A percentile compares a stretch with the other conserved stretches of the same genome.
Evolutionary conservation across 2,329 filamentous ascomycete genomes (phyloP).

Genomic region (Claviceps capensis): DNA sequence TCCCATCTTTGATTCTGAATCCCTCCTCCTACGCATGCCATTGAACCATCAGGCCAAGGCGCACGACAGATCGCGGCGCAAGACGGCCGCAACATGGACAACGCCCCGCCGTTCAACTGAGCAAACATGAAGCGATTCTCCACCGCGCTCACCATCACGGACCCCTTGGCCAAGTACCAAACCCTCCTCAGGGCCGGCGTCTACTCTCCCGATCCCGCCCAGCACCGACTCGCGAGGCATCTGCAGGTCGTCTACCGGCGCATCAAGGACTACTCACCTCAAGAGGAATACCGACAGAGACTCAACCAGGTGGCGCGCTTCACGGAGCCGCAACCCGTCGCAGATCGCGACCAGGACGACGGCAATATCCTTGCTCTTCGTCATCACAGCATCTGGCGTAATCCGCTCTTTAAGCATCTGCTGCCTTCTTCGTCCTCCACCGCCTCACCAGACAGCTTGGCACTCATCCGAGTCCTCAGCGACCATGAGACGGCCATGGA

Average conservation of each 20-base stretch:
- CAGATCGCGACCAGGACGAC: slow-evolving; percentile 17
- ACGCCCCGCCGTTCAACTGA: neutral
- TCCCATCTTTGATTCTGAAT: too few relatives aligned
- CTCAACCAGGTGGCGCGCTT: slow-evolving; percentile 45
- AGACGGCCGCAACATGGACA: neutral
- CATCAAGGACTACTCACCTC: slow-evolving; percentile 66
- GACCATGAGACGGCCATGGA: slow-evolving; percentile 58
- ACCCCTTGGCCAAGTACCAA: slow-evolving; percentile 65
- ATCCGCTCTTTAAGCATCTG: slow-evolving; percentile 45
- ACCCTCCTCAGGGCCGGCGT: slow-evolving; percentile 52
- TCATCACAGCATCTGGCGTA: slow-evolving; percentile 42
- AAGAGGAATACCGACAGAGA: slow-evolving; percentile 52
- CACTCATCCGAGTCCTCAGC: slow-evolving; percentile 55
- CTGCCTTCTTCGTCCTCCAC: slow-evolving; percentile 38
- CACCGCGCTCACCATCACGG: slow-evolving; percentile 47
- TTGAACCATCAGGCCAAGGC: neutral
- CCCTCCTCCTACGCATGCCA: too few relatives aligned
- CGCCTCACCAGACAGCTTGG: slow-evolving; percentile 37
- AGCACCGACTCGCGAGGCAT: slow-evolving; percentile 61
- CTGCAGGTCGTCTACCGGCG: slow-evolving; percentile 63
- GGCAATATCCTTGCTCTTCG: slow-evolving; percentile 31
- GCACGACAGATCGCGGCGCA: neutral
- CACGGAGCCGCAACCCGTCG: slow-evolving; percentile 17
- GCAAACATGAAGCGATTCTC: slow-evolving; percentile 22
- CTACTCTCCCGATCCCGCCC: slow-evolving; percentile 55